Conservation (phyloP, 2,329 filamentous ascomycete species). For the Beauveria caledonica region DNA sequence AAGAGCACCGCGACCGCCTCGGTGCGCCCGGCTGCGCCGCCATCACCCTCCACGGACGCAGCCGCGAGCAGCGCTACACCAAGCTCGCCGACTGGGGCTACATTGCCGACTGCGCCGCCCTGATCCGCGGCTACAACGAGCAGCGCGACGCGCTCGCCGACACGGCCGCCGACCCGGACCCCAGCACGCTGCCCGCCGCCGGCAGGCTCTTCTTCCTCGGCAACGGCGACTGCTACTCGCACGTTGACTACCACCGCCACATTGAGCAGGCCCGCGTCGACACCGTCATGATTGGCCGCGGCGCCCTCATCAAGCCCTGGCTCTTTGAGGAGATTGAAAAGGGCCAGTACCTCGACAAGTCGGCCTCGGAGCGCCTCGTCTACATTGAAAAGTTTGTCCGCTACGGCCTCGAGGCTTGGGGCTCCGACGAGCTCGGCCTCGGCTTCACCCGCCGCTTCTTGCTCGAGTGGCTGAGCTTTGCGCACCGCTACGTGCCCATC, state of each 20-base stretch:
- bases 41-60: constrained; percentile 91
- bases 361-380: constrained; percentile 71
- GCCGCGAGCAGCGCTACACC: constrained; percentile 89
- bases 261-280: constrained; percentile 74
- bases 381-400: constrained; percentile 85
- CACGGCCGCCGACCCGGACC: constrained; percentile 70
- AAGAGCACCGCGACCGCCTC: constrained; percentile 59
- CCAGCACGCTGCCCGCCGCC: constrained; percentile 53
- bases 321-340: constrained; percentile 92
- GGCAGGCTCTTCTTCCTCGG: constrained; percentile 83
- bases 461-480: constrained; percentile 92
- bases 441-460: constrained; percentile 87
- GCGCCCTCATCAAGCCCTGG: constrained; percentile 96
- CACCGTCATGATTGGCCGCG: constrained; percentile 94
- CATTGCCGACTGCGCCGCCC: constrained; percentile 78
- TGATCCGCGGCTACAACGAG: constrained; percentile 73
- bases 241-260: constrained; percentile 76
- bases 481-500: constrained; percentile 82
- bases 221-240: constrained; percentile 94
- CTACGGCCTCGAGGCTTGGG: constrained; percentile 91
- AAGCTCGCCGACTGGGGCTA: constrained; percentile 90
- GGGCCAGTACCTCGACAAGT: constrained; percentile 93
- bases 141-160: constrained; percentile 60
- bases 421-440: constrained; percentile 87
- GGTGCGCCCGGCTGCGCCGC: constrained; percentile 83